Evolutionary conservation across 305 asterid species (phyloP).

Genomic region (Fraxinus sp.): DNA sequence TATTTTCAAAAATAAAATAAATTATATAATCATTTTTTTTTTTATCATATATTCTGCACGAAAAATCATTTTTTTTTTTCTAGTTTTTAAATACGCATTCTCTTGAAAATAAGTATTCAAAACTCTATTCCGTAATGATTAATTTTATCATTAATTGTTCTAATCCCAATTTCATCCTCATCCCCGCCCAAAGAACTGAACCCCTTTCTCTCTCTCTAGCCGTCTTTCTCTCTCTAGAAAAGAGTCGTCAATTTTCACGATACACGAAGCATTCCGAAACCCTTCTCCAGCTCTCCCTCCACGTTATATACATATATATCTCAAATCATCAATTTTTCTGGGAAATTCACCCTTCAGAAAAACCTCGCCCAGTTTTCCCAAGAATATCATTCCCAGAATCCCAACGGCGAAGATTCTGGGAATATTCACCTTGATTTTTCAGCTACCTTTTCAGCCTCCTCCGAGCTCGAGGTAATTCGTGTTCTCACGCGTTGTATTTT

Average conservation of each 20-base stretch:
- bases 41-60: no score
- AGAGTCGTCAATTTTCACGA: constrained; percentile 24
- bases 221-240: constrained; percentile 24
- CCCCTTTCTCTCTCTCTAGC: not conserved
- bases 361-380: no score
- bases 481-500: constrained; percentile 13
- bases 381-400: constrained; percentile 7
- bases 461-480: constrained; percentile 34
- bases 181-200: not conserved
- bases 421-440: constrained; percentile 1
- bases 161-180: not conserved
- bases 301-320: not conserved
- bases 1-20: no score
- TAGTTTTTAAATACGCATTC: no score
- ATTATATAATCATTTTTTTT: no score
- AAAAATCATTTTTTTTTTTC: no score
- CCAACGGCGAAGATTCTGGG: not conserved
- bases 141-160: no score
- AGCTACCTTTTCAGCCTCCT: not conserved
- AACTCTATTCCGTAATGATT: not conserved
- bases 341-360: no score
- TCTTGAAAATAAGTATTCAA: no score
- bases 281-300: constrained; percentile 23
- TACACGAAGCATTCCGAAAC: constrained; percentile 18
- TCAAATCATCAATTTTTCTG: no score